Evolutionary conservation across 1,284 basidiomycete genomes (phyloP), one percentile per base, ranked within the genome.

Genomic region (Ceratobasidium sp.): DNA sequence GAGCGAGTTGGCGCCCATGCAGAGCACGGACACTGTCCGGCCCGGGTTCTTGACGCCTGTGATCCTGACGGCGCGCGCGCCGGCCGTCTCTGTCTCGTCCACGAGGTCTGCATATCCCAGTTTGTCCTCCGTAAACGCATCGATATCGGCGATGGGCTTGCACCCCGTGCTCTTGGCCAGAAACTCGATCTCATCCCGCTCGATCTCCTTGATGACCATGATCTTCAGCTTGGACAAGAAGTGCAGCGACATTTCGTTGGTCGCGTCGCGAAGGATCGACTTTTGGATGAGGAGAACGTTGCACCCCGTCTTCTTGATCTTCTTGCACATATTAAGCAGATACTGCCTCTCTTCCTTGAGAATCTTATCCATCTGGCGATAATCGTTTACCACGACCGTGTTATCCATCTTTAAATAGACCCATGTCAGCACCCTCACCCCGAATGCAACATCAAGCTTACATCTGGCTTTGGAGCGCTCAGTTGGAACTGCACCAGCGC

Each of bases 281-380:
- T 99, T 99, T 84, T 99, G 97, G 78, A 99, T 95, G 56, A 99
- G 87, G 44, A 99, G 88, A 56, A 98, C 97, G 79, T 99, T 99
- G 87, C 97, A 99, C 76, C 96, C 96, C 12, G 95, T 91, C 83
- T 98, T 98, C 82, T 98, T 99, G 84, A 99, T 99, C 83, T 95
- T 96, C 83, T 99, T 99, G 89, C 95, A 97, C 75, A 99, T 88
- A 82, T 97, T 98, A 78, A 99, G 88, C 75, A 99, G 87, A 81
- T 99, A 99, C 82, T 97, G 94, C 59, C 96, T 92, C 77, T 96
- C 96, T 82, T 99, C 97, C 82, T 99, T 99, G 81, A 99, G 91
- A 75, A 99, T 96, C 82, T 98, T 98, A 86, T 99, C 97, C 96
- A 99, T 99, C 82, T 99, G 97, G 46, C 97, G 90, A 84, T 99